Evolutionary conservation across 768 basidiomycete species (phyloP).

Genomic region (Psilocybe tampanensis): DNA sequence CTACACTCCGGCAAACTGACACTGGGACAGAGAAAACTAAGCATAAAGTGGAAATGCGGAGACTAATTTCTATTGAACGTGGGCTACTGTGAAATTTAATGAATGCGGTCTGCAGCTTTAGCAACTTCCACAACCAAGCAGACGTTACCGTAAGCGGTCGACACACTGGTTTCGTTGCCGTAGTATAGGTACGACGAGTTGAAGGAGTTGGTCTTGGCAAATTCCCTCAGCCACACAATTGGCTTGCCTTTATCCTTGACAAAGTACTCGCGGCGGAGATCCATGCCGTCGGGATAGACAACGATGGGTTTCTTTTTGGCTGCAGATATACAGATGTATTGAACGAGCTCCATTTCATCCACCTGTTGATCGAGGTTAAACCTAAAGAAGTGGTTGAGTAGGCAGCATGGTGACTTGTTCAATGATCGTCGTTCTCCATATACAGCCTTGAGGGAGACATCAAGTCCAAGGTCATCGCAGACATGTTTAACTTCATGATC

Average conservation of each 20-base stretch:
- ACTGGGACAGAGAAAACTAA: no score
- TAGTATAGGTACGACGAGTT: constrained; percentile 17
- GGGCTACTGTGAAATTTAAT: no score
- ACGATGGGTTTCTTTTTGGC: no score
- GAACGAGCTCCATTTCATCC: background rate
- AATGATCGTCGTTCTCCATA: constrained; percentile 5
- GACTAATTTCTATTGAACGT: no score
- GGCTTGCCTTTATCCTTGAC: background rate
- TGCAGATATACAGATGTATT: background rate
- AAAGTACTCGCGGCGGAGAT: no score
- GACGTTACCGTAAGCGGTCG: constrained; percentile 21
- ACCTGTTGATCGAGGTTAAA: background rate
- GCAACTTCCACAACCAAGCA: constrained; percentile 14
- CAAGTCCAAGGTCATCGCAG: constrained; percentile 19
- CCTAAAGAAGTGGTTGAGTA: background rate
- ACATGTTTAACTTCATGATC: constrained; percentile 27
- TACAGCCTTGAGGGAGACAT: constrained; percentile 21
- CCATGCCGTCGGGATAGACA: no score
- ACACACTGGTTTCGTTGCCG: constrained; percentile 23
- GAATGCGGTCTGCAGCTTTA: no score
- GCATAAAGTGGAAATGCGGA: no score
- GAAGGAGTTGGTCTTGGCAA: background rate
- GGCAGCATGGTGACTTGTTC: background rate
- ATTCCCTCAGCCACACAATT: constrained; percentile 3
- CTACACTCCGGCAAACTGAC: no score